Evolutionary conservation across 2,329 filamentous ascomycete genomes (phyloP), one percentile per base, ranked within the genome.

Genomic region (Colletotrichum aenigma): DNA sequence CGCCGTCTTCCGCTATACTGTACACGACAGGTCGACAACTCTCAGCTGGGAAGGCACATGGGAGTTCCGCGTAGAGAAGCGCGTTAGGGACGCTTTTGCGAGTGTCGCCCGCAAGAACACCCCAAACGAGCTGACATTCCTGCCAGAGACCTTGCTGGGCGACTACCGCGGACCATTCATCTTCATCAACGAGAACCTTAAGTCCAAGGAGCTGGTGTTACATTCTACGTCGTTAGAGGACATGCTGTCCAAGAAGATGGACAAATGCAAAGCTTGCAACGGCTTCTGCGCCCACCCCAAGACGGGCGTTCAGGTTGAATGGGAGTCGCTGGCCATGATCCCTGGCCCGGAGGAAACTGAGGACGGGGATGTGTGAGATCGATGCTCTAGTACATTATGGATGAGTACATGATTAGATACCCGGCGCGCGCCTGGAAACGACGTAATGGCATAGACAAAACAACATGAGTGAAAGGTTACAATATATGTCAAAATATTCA

Each of bases 1-100:
- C 24, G 81, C 78, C 52, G 77, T 79, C 28, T 82, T 82, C 78
- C 78, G 79, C 56, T 82, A 81, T 72, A 66, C 76, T 34, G 77
- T 77, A 10, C 72, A 69, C n/a, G 30, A 26, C 13, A 38, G 43
- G 28, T 74, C 74, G 16, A 52, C 74, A 12, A 76, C 64, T 16
- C 70, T 70, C 18, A 52, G 55, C 34, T 76, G 74, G 74, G 74
- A 76, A 56, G 58, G 70, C 48, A 76, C 74, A 18, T 76, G 74
- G 74, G 74, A 76, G 16, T 76, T 76, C 34, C 64, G 55, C 21
- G 56, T 62, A 16, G 64, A 60, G 18, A 32, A 58, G 21, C 62
- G 60, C 13, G 74, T 76, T 15, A 76, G 52, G 15, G 60, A 61
- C n/a, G 32, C 36, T 6, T 76, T 70, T 65, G 56, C 64, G 9